phyloP scores from a whole-genome alignment of 192 early-diverging fungal genomes.

The Coemansia sp. region DNA sequence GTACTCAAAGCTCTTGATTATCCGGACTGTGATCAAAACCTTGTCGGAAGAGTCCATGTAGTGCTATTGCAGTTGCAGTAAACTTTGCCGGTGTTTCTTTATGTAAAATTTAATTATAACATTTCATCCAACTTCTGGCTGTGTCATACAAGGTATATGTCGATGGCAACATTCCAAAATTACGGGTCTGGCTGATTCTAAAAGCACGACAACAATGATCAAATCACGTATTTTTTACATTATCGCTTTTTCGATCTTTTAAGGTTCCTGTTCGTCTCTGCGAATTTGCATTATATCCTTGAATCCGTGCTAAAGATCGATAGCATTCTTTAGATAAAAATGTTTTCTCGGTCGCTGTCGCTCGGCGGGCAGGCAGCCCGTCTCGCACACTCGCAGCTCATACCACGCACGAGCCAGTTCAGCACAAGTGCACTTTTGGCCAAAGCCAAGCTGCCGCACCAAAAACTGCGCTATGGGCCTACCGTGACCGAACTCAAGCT shows the following conservation, averaged over 20 bases:
- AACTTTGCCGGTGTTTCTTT: neutral
- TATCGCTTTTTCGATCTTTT: slow-evolving; percentile 1
- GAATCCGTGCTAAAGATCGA: neutral
- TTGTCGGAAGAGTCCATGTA: neutral
- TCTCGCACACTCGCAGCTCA: neutral
- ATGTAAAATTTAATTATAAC: too few relatives aligned
- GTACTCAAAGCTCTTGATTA: slow-evolving; percentile 92
- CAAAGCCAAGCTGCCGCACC: slow-evolving; percentile 44
- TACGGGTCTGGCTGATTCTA: neutral
- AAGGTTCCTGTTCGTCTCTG: too few relatives aligned
- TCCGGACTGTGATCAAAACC: slow-evolving; percentile 68
- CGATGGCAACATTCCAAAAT: neutral
- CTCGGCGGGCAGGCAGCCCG: slow-evolving; percentile 2
- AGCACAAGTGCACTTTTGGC: slow-evolving; percentile 17
- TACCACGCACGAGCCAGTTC: slow-evolving; percentile 10
- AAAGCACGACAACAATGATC: neutral
- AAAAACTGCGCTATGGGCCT: slow-evolving; percentile 42
- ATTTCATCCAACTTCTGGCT: too few relatives aligned
- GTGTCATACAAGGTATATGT: neutral
- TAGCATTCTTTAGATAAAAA: slow-evolving; percentile 5
- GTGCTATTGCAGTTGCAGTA: neutral
- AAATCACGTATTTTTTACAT: neutral
- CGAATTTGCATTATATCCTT: slow-evolving; percentile 1
- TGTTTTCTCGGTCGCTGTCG: slow-evolving; percentile 18
- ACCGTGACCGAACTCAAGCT: slow-evolving; percentile 33